A percentile compares a stretch with the other conserved stretches of the same genome.
Conservation (phyloP, 208 protist species). For the Acanthamoeba rhysodes region DNA sequence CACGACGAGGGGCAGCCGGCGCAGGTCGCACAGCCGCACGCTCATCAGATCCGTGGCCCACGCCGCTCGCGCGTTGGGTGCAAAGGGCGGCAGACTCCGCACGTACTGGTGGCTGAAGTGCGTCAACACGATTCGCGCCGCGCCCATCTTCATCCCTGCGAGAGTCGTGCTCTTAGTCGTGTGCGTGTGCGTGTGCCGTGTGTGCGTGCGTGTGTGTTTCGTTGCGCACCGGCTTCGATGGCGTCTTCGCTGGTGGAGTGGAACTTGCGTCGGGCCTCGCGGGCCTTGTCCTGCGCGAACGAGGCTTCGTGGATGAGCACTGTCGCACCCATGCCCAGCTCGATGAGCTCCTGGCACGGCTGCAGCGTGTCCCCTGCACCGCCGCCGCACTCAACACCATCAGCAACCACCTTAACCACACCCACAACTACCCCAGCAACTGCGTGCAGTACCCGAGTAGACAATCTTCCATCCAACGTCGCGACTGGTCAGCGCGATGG, state of each 20-base stretch:
- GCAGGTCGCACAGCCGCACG: constrained; percentile 30
- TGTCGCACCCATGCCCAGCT: constrained; percentile 30
- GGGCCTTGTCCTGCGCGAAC: constrained; percentile 83
- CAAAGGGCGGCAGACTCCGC: constrained; percentile 4
- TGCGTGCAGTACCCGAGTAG: neutral
- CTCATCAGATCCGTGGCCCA: constrained; percentile 74
- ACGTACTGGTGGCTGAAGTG: constrained; percentile 89
- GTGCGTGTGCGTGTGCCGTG: neutral
- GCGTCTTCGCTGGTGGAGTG: constrained; percentile 86
- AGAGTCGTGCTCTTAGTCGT: neutral
- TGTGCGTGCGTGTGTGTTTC: neutral
- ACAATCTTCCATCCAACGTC: neutral
- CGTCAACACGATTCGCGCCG: constrained; percentile 77
- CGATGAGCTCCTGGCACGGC: constrained; percentile 76
- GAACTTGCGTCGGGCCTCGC: constrained; percentile 83
- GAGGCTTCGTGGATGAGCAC: constrained; percentile 88
- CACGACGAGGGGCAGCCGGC: neutral
- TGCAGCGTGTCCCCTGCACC: constrained; percentile 42
- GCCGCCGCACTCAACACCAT: neutral
- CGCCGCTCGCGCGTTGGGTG: neutral
- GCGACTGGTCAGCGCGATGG: neutral
- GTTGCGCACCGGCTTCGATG: neutral
- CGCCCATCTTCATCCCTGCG: constrained; percentile 77
- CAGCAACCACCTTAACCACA: neutral
- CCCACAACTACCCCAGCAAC: too few species aligned